Evolutionary conservation across 2,329 filamentous ascomycete species (phyloP), one percentile per base, ranked within the genome.

Genomic region (Colletotrichum costaricense): DNA sequence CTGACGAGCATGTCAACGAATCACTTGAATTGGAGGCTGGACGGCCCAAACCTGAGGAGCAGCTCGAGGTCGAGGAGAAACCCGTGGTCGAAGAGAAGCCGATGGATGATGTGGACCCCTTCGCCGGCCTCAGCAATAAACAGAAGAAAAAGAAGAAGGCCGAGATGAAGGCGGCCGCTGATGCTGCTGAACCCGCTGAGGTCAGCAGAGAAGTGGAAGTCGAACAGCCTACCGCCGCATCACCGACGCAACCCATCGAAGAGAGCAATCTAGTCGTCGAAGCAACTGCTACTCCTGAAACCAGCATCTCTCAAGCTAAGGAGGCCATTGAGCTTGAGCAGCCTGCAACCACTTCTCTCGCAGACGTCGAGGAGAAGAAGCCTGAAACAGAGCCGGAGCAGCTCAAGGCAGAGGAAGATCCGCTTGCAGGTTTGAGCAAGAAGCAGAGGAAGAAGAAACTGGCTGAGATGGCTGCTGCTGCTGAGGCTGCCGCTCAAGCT

Each of bases 401-500:
- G 22, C 16, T 69, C 19, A 70, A 76, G 57, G 76, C 75, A 24
- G 76, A 78, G 26, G 76, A 78, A 5, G 72, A 65, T n/a, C 28
- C 65, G 22, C 57, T 75, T 28, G 63, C 55, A n/a, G 55, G 55
- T 26, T 22, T 42, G 26, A 46, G 35, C 67, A 57, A 33, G 14
- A 57, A 57, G 55, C 66, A 38, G 66, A 57, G 26, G 19, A 57
- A 57, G 55, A 57, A 57, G 16, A 57, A 30, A 14, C 4, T 30
- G 55, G 55, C 55, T 28, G 55, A 30, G 19, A 30, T 57, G 55
- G 55, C 55, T 19, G 60, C 60, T 33, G 26, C 26, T 2, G 26
- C 60, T 4, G 26, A 63, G 28, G 12, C 62, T 16, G 62, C 49
- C 55, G 28, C 28, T n/a, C 16, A 49, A 49, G 42, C 19, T 19